A percentile compares a stretch with the other conserved stretches of the same genome.
These are phyloP conservation scores for Tetratostichococcus sp. DNA, from an alignment of 139 green algal genomes.

Conservation along the genomic window DNA sequence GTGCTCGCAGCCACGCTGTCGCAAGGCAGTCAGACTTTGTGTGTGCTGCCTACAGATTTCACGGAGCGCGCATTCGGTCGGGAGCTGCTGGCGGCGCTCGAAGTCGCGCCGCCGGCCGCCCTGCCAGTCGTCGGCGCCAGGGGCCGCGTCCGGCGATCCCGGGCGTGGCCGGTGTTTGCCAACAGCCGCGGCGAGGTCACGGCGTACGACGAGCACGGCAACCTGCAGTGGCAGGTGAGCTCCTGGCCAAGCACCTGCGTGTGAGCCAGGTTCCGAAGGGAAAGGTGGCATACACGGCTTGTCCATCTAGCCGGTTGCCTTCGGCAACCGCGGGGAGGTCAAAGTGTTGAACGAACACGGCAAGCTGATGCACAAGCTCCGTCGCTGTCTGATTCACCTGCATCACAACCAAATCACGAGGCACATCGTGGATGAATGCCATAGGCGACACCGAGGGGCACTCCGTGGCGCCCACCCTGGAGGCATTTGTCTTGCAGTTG, in stretches of 20 bases:
- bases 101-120: conserved; percentile 70
- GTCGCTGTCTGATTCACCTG: neutral
- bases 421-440: neutral
- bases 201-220: conserved; percentile 47
- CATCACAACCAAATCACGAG: neutral
- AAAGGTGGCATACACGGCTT: too few species aligned
- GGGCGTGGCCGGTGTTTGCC: conserved; percentile 60
- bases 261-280: too few species aligned
- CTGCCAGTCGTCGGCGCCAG: conserved; percentile 60
- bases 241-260: too few species aligned
- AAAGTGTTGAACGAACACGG: neutral
- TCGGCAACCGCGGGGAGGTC: neutral
- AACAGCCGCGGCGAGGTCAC: conserved; percentile 77
- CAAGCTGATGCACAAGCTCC: neutral
- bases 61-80: neutral
- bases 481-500: conserved; percentile 56
- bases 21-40: neutral
- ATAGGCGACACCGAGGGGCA: neutral
- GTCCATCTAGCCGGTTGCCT: too few species aligned
- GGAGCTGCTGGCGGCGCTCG: conserved; percentile 1
- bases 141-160: conserved; percentile 37
- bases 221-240: conserved; percentile 57
- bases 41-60: neutral
- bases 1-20: too few species aligned
- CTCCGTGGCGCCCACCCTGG: conserved; percentile 59